Evolutionary conservation across 208 protist species (phyloP), one percentile per base, ranked within the genome.

Genomic region (Crithidia sp.): DNA sequence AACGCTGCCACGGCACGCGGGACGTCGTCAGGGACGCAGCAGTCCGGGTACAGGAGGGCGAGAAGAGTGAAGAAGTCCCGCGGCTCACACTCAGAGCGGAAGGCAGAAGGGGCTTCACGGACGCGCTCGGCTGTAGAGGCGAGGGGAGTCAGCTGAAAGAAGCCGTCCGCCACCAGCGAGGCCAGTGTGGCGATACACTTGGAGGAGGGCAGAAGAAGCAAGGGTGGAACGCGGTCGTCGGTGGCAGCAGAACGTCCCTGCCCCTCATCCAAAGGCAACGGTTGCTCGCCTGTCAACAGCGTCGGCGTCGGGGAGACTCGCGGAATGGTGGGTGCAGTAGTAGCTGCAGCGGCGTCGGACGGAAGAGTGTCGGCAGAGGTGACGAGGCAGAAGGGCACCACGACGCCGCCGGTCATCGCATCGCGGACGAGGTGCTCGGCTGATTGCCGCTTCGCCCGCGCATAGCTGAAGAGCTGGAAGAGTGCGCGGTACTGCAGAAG

Each of bases 41-140:
- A 94, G 45, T 96, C 91, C 2, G 91, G 83, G 56, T 89, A 96
- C 10, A 96, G 70, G 37, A 96, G 67, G 17, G 79, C 67, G 5
- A 89, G 76, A 5, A 92, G 63, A 0, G 82, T 80, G 43, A 96
- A 86, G 36, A 79, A 64, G 37, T 94, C 87, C n/a, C 84, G 81
- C 13, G 64, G 69, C 16, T 81, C 64, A 37, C 79, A 83, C 57
- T 95, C 88, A 17, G 71, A 71, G 17, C 72, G 62, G 36, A 62
- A 55, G 40, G 62, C 63, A 54, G 69, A 83, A 0, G 44, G 57
- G 49, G 65, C 56, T 16, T 40, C 39, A 12, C 53, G 55, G 7
- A 67, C 28, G 39, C 80, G 78, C 7, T 88, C 86, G 10, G 81
- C 59, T 0, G 78, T 86, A 36, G 71, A 83, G 60, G 77, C 65